These are phyloP conservation scores for Datisca glomerata DNA, from an alignment of 306 rosid genomes.

Conservation along the genomic window DNA sequence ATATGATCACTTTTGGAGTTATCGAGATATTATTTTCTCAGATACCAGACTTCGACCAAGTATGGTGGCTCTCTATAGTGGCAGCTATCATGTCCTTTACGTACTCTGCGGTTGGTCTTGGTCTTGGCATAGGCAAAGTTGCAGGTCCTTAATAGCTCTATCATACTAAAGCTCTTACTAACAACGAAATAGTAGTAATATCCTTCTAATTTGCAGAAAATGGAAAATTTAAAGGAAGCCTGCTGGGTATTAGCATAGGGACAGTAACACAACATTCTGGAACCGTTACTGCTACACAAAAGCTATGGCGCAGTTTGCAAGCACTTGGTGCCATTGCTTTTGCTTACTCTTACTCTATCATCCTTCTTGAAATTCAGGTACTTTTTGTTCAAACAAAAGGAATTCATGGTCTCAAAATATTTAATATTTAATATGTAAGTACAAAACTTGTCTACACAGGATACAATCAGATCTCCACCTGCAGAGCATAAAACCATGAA, in stretches of 20 bases:
- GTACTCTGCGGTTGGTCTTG: too few species aligned
- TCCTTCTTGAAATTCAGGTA: conserved; percentile 76
- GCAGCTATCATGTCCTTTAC: conserved; percentile 74
- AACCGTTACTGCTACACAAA: conserved; percentile 43
- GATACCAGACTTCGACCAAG: conserved; percentile 60
- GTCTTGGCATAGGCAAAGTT: conserved; percentile 56
- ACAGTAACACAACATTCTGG: conserved; percentile 35
- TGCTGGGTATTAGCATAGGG: conserved; percentile 53
- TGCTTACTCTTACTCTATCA: conserved; percentile 61
- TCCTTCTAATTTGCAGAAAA: conserved; percentile 25
- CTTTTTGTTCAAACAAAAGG: not conserved
- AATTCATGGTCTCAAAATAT: not conserved
- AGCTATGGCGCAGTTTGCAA: conserved; percentile 69
- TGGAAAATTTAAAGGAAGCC: conserved; percentile 46
- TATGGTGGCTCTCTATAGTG: conserved; percentile 72
- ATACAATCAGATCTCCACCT: conserved; percentile 60
- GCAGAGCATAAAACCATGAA: conserved; percentile 68
- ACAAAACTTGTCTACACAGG: conserved; percentile 20
- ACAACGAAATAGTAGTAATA: not conserved
- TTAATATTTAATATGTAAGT: not conserved
- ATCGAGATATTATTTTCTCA: conserved; percentile 55
- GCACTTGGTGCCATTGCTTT: conserved; percentile 79
- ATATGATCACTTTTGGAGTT: conserved; percentile 62
- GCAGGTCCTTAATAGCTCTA: conserved; percentile 27
- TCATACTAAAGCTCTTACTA: not conserved